Evolutionary conservation across 352 stramenopile genomes (phyloP).

Genomic region (Aphanomyces euteiches): DNA sequence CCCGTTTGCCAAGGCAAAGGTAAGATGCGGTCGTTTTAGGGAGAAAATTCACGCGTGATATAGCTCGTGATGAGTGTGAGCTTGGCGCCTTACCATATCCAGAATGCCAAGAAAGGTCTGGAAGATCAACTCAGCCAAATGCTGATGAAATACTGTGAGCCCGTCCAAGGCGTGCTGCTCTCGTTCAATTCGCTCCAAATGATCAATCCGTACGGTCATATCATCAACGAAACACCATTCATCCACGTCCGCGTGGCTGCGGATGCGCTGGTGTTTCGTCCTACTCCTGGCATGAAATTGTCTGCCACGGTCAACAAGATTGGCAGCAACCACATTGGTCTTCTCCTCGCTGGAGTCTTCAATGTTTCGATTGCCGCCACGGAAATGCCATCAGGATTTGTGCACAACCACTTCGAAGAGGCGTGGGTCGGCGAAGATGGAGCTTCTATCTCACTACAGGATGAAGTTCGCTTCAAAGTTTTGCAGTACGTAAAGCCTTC

Average conservation of each 20-base stretch:
- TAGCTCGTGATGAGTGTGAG: conserved; percentile 37
- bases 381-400: conserved; percentile 68
- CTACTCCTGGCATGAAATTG: conserved; percentile 59
- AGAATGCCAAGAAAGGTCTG: conserved; percentile 60
- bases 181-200: conserved; percentile 68
- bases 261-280: conserved; percentile 70
- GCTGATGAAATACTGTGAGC: conserved; percentile 80
- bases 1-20: conserved; percentile 29
- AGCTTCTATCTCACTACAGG: conserved; percentile 53
- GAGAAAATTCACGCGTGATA: not conserved
- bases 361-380: conserved; percentile 73
- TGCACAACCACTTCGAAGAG: conserved; percentile 77
- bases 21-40: conserved; percentile 2
- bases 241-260: conserved; percentile 76
- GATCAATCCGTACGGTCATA: conserved; percentile 48
- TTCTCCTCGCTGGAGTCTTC: conserved; percentile 79
- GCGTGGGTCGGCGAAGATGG: conserved; percentile 59
- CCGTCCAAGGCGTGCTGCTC: conserved; percentile 64
- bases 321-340: conserved; percentile 79
- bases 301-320: conserved; percentile 76
- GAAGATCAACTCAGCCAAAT: conserved; percentile 67
- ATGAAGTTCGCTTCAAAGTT: conserved; percentile 67
- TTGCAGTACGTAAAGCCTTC: conserved; percentile 38
- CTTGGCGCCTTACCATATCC: conserved; percentile 66
- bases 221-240: conserved; percentile 83